Evolutionary conservation across 2,329 filamentous ascomycete species (phyloP).

Genomic region (Aspergillus candidus): DNA sequence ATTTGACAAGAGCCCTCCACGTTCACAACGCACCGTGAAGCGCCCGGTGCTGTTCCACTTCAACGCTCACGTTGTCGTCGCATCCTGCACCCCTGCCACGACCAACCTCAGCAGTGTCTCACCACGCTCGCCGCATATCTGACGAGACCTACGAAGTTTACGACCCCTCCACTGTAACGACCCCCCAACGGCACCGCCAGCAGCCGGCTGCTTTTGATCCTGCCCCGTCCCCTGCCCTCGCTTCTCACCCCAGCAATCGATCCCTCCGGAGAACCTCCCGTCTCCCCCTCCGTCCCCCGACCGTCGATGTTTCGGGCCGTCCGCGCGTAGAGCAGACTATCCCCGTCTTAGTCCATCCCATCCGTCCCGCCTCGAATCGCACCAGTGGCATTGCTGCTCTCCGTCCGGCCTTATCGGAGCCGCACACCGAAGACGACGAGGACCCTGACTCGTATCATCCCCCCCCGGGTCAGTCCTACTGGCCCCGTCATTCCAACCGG

Average conservation of each 20-base stretch:
- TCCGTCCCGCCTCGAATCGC: constrained; percentile 16
- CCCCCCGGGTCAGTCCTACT: constrained; percentile 41
- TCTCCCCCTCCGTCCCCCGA: constrained; percentile 30
- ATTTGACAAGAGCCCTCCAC: no score
- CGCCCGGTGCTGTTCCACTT: no score
- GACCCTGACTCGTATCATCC: constrained; percentile 25
- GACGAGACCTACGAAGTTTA: constrained; percentile 52
- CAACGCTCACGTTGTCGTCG: constrained; percentile 27
- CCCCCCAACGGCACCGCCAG: constrained; percentile 41
- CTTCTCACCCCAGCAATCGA: constrained; percentile 42
- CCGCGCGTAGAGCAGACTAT: constrained; percentile 22
- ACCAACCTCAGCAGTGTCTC: constrained; percentile 39
- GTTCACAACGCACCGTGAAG: no score
- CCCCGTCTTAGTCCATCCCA: constrained; percentile 22
- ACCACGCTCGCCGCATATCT: constrained; percentile 35
- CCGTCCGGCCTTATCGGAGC: constrained; percentile 29
- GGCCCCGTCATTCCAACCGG: constrained; percentile 48
- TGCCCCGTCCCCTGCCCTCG: constrained; percentile 41
- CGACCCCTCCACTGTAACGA: constrained; percentile 44
- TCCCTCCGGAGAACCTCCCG: constrained; percentile 49
- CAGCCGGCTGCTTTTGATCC: constrained; percentile 36
- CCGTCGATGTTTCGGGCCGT: constrained; percentile 37
- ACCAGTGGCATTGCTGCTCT: constrained; percentile 17
- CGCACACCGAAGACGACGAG: constrained; percentile 28
- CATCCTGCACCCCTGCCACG: constrained; percentile 18